Evolutionary conservation across 1,284 basidiomycete genomes (phyloP).

Genomic region (Veloboletus limbatus): DNA sequence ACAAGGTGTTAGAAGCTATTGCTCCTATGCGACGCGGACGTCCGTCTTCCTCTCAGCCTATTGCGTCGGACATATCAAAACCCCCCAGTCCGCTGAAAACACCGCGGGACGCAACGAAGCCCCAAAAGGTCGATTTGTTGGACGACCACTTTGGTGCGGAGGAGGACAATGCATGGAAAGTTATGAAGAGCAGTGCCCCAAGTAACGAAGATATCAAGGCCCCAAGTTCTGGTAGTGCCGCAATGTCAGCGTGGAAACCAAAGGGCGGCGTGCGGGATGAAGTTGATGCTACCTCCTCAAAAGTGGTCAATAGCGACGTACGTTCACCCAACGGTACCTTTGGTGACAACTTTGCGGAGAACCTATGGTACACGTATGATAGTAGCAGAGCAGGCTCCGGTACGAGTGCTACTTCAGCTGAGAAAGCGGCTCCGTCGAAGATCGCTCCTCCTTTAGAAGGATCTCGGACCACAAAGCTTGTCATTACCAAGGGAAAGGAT

Average conservation of each 20-base stretch:
- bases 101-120: conserved; percentile 15
- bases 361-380: conserved; percentile 51
- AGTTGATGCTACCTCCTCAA: conserved; percentile 43
- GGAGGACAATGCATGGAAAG: conserved; percentile 56
- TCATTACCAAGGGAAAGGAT: conserved; percentile 49
- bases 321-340: conserved; percentile 28
- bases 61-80: conserved; percentile 34
- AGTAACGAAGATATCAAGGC: conserved; percentile 29
- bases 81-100: conserved; percentile 41
- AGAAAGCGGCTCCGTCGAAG: conserved; percentile 22
- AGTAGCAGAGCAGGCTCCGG: conserved; percentile 25
- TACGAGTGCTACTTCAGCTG: conserved; percentile 22
- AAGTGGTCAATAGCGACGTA: conserved; percentile 22
- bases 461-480: conserved; percentile 28
- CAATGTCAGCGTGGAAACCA: conserved; percentile 33
- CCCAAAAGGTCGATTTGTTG: conserved; percentile 37
- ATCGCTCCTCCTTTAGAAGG: conserved; percentile 29
- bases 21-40: conserved; percentile 76
- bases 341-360: conserved; percentile 57
- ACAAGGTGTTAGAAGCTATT: conserved; percentile 72
- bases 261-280: conserved; percentile 17
- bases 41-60: conserved; percentile 41
- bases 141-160: conserved; percentile 44
- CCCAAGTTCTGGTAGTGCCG: conserved; percentile 36
- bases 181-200: conserved; percentile 27